Base-by-base conservation (phyloP, 2,329 filamentous ascomycete species). In the Oidium heveae region DNA sequence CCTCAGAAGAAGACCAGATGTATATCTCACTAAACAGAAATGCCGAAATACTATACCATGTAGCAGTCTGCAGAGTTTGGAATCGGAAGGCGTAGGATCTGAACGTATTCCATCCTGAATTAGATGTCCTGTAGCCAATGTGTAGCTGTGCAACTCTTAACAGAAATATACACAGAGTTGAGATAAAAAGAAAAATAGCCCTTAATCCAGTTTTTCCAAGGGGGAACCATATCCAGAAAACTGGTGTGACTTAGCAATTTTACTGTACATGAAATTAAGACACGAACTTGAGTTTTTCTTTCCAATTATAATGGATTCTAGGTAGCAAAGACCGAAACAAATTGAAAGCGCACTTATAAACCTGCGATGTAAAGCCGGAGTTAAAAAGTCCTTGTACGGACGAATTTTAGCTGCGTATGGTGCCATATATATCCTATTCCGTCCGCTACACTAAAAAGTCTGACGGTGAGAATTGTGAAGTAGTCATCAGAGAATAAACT, bases 141-240 rank as follows among this genome's bases (percentile, higher is more conserved):
- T 89, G 86, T 67, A 87, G 80, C 66, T 88, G 82, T 47, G 83
- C 80, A 63, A 95, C 86, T 63, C 88, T 85, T 53, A 95, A 76
- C 60, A 94, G 75, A 68, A 94, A 84, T 60, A 95, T 75, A 55
- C 79, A 71, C 57, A 95, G 76, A 57, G 78, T 79, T 61, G 81
- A 82, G 58, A 84, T 70, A 69, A 88, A 89, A 59, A 95, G 75
- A 58, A 86, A 73, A 16, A 81, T 65, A 6, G 86, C 76, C 61
- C 87, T 82, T 55, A 93, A 67, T 56, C 85, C 86, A 47, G 82
- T 77, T 55, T 74, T 73, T 53, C 86, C 84, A 41, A 94, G 62
- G 24, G 87, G 87, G 60, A 94, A 86, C 83, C 85, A 89, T 61
- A 80, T 72, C 87, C 86, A 94, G 57, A 94, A 70, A 53, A 79